phyloP scores from a whole-genome alignment of 495 filamentous ascomycete genomes.

The Penicillium coprophilum region DNA sequence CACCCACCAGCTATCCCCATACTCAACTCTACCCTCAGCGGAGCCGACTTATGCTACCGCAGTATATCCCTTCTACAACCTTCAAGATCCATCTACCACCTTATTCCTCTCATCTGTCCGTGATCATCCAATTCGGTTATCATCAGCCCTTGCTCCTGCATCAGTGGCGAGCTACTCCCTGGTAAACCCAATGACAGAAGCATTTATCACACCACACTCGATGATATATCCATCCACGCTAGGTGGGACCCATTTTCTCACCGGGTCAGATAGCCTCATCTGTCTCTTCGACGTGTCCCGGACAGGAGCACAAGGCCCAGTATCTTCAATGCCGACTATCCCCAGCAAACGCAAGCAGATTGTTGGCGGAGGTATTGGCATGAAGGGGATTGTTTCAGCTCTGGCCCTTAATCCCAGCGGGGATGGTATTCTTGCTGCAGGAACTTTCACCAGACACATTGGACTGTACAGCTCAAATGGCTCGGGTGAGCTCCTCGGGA shows the following conservation, averaged over 20 bases:
- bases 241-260: constrained; percentile 61
- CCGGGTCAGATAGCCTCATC: constrained; percentile 71
- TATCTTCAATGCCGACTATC: constrained; percentile 66
- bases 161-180: constrained; percentile 65
- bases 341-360: constrained; percentile 69
- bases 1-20: constrained; percentile 56
- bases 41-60: constrained; percentile 71
- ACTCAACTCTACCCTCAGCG: constrained; percentile 58
- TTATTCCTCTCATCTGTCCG: constrained; percentile 63
- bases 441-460: constrained; percentile 74
- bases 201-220: constrained; percentile 71
- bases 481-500: constrained; percentile 63
- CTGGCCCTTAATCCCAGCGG: constrained; percentile 51
- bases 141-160: constrained; percentile 52
- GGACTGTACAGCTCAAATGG: constrained; percentile 74
- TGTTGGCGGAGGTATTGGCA: constrained; percentile 70
- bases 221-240: constrained; percentile 62
- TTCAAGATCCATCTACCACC: constrained; percentile 64
- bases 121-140: constrained; percentile 76
- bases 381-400: constrained; percentile 79
- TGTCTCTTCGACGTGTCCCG: constrained; percentile 75
- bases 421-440: constrained; percentile 69
- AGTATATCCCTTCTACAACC: constrained; percentile 70
- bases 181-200: constrained; percentile 72
- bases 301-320: constrained; percentile 58